Percentiles rank a stretch among this genome's conserved stretches.
These are phyloP conservation scores for Piper betle DNA, from an alignment of 164 flowering plant genomes.

Conservation along the genomic window DNA sequence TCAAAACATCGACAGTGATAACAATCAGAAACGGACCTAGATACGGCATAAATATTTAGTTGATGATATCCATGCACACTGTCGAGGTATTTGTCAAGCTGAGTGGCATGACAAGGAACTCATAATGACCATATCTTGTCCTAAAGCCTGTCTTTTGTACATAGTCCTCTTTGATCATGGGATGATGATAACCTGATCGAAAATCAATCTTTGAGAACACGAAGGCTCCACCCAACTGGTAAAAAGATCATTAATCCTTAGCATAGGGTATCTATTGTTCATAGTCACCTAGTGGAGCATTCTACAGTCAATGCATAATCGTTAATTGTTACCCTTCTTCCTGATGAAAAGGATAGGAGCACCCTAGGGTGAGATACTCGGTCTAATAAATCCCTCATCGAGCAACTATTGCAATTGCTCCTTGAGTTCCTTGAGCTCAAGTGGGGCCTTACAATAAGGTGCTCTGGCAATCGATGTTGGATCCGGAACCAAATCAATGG, in stretches of 20 bases:
- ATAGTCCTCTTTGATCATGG: not conserved
- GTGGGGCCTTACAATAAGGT: not conserved
- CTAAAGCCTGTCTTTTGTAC: not conserved
- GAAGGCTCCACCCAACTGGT: not conserved
- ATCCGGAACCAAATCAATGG: not conserved
- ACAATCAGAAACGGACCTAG: no score
- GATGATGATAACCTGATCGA: not conserved
- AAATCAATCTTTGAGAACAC: constrained; percentile 1
- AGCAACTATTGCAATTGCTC: not conserved
- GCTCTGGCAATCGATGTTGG: not conserved
- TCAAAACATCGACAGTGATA: no score
- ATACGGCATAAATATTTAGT: no score
- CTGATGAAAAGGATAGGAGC: not conserved
- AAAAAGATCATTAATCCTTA: not conserved
- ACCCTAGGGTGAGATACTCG: not conserved
- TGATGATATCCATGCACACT: not conserved
- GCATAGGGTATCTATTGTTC: not conserved
- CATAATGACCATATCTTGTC: not conserved
- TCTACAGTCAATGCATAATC: constrained; percentile 2
- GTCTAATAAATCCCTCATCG: not conserved
- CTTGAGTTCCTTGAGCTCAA: not conserved
- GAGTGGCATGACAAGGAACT: not conserved
- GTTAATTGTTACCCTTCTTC: not conserved
- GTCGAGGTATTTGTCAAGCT: not conserved
- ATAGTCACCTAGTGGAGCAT: not conserved